Base-by-base conservation (phyloP, 2,329 filamentous ascomycete genomes). In the Epichloe brachyelytri region DNA sequence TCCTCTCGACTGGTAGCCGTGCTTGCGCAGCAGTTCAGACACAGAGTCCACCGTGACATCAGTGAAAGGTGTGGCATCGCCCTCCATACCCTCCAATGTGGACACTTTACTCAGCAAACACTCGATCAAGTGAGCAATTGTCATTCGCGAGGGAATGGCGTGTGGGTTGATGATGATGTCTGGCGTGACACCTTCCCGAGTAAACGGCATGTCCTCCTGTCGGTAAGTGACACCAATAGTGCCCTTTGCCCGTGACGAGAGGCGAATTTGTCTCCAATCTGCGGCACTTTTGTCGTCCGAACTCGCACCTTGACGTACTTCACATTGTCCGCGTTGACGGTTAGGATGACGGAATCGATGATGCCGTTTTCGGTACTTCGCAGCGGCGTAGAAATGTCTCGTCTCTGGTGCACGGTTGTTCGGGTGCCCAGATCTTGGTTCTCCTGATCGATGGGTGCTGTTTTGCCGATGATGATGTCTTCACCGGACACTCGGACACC, bases 61-160 rank as follows among this genome's bases (percentile, higher is more conserved):
- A 10, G 93, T 97, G 67, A 98, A 98, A 0, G 94, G 93, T 0
- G 93, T 98, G 1, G 93, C 93, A 63, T 98, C 94, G 61, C 93
- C 94, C 72, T 98, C 93, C 69, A 89, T 87, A 43, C 93, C 94
- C 68, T 90, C 87, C 20, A 98, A 77, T 2, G 93, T 87, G 1
- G 89, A 88, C 37, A 98, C 93, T 68, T 98, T 98, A 67, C 88
- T 95, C 51, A 98, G 79, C 59, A 97, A 79, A 78, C 93, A 98
- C 75, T 98, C 93, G 66, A 98, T 95, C 80, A 98, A 90, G 77
- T 98, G 93, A 61, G 93, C 93, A 82, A 98, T 98, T 3, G 94
- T 98, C 93, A 98, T 98, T 80, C 93, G 93, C 51, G 93, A 98
- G 0, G 93, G 93, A 79, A 98, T 98, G 65, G 93, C 94, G 77